phyloP scores from a whole-genome alignment of 805 yeast genomes.

The Hanseniaspora taiwanica region DNA sequence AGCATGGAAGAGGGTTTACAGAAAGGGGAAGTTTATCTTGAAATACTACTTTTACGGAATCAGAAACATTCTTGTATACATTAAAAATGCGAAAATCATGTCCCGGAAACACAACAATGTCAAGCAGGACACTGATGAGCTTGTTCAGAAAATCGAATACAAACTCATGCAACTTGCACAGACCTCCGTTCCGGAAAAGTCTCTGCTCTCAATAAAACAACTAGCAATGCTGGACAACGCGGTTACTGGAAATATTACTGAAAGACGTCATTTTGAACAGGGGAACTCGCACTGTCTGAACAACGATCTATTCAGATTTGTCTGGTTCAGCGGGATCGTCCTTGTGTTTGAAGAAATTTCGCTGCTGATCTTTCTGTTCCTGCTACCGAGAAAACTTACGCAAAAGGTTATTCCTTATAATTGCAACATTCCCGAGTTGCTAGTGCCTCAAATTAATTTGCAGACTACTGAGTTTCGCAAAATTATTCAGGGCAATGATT shows the following conservation, averaged over 20 bases:
- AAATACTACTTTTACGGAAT: slow-evolving; percentile 1
- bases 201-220: neutral
- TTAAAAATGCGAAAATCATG: neutral
- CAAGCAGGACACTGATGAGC: neutral
- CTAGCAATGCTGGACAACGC: neutral
- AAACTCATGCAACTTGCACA: neutral
- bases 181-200: neutral
- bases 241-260: neutral
- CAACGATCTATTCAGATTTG: slow-evolving; percentile 34
- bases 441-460: neutral
- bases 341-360: slow-evolving; percentile 41
- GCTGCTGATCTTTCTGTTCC: slow-evolving; percentile 36
- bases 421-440: slow-evolving; percentile 34
- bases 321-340: slow-evolving; percentile 35
- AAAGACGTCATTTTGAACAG: neutral
- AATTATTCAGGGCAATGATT: neutral
- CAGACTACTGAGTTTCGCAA: neutral
- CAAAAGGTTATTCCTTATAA: slow-evolving; percentile 49
- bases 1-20: neutral
- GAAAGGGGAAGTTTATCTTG: neutral
- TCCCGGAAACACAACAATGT: neutral
- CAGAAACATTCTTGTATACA: neutral
- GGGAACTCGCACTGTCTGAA: neutral
- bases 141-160: neutral
- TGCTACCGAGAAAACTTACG: slow-evolving; percentile 10